Evolutionary conservation across 176 grass and related monocot species (phyloP).

Genomic region (Puccinellia tenuiflora): DNA sequence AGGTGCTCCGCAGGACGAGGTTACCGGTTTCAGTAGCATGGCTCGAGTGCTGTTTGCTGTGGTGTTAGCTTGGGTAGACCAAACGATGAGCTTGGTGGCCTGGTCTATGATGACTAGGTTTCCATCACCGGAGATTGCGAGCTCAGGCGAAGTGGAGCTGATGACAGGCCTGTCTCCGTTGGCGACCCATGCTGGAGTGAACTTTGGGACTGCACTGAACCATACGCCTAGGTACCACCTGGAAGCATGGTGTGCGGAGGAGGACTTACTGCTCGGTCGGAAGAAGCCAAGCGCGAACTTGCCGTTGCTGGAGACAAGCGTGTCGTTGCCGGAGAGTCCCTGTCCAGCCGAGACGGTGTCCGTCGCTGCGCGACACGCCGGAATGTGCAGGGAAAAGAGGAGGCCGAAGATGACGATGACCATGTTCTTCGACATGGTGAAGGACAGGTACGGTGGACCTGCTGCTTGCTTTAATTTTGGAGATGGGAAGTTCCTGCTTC

Average conservation of each 20-base stretch:
- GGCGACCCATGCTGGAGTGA: constrained; percentile 39
- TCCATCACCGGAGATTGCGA: constrained; percentile 26
- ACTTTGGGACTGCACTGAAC: constrained; percentile 30
- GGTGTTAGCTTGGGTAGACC: constrained; percentile 31
- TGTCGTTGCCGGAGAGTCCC: background rate
- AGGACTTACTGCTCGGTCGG: constrained; percentile 4
- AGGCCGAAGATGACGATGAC: background rate
- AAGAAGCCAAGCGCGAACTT: constrained; percentile 35
- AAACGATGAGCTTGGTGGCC: constrained; percentile 7
- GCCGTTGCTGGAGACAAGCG: constrained; percentile 2
- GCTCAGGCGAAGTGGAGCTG: background rate
- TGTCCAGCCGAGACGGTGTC: background rate
- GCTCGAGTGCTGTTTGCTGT: background rate
- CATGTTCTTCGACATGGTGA: background rate
- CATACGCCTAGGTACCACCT: constrained; percentile 41
- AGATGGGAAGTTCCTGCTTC: background rate
- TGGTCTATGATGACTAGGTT: constrained; percentile 33
- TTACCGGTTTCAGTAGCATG: constrained; percentile 29
- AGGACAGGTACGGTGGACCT: background rate
- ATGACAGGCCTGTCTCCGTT: constrained; percentile 25
- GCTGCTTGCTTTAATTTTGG: background rate
- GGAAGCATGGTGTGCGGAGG: background rate
- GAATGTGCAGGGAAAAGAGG: background rate
- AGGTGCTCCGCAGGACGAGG: constrained; percentile 26
- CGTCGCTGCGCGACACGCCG: background rate